Evolutionary conservation across 768 basidiomycete genomes (phyloP).

Genomic region (Russula sp.): DNA sequence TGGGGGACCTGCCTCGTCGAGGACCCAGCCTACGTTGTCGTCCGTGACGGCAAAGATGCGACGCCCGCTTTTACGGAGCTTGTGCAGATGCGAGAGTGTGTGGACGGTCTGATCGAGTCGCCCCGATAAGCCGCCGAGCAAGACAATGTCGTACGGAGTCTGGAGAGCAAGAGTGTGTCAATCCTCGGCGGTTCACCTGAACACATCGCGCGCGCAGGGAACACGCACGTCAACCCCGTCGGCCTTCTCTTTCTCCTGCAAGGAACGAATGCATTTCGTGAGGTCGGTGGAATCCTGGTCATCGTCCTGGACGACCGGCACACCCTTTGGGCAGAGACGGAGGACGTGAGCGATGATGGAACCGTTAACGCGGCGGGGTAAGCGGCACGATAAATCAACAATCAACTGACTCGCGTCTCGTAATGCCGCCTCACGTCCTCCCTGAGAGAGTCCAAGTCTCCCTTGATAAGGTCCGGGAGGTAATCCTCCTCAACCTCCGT

Average conservation of each 20-base stretch:
- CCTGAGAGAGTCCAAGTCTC: slow-evolving; percentile 87
- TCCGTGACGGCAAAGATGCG: slow-evolving; percentile 78
- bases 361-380: no score
- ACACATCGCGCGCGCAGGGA: background rate
- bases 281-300: slow-evolving; percentile 89
- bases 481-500: slow-evolving; percentile 39
- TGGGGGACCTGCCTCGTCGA: slow-evolving; percentile 54
- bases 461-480: slow-evolving; percentile 83
- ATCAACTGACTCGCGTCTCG: slow-evolving; percentile 41
- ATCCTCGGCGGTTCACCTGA: background rate
- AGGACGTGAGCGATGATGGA: background rate
- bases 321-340: slow-evolving; percentile 43
- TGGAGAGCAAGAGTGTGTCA: background rate
- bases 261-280: slow-evolving; percentile 77
- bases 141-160: slow-evolving; percentile 57
- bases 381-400: no score
- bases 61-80: slow-evolving; percentile 55
- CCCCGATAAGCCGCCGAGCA: slow-evolving; percentile 87
- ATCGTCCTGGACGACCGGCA: slow-evolving; percentile 57
- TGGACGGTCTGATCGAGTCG: slow-evolving; percentile 94
- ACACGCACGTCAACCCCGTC: slow-evolving; percentile 37
- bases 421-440: slow-evolving; percentile 71
- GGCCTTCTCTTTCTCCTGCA: slow-evolving; percentile 51
- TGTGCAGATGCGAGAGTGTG: slow-evolving; percentile 78
- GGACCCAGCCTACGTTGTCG: slow-evolving; percentile 87